Base-by-base conservation (phyloP, 2,329 filamentous ascomycete species). In the Dothistroma pini region DNA sequence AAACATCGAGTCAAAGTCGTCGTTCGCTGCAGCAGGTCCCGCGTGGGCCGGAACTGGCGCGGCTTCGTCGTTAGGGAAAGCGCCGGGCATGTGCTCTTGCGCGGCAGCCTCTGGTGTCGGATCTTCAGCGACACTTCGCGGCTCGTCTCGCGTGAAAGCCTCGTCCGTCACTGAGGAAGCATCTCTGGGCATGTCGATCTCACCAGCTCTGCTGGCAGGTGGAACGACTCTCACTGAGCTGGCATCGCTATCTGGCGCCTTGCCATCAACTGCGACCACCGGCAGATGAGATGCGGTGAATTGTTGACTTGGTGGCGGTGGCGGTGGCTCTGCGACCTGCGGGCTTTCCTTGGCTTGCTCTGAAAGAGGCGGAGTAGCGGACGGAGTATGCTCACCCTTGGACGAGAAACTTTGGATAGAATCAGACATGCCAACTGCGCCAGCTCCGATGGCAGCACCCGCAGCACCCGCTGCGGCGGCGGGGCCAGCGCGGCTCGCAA, bases 1-100 rank as follows among this genome's bases (percentile, higher is more conserved):
- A 78, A 96, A 96, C 1, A 91, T 91, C 63, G 88, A 87, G 71
- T 96, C 91, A 68, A 96, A 95, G 69, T 95, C 91, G 54, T 90
- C 87, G 52, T 70, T 68, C 25, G 76, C 75, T 48, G 71, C 71
- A 34, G 77, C 60, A 52, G 68, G 76, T 50, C 72, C 71, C 53
- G 76, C 77, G 68, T 77, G 78, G 60, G 80, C 77, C 67, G 56
- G 75, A 76, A 63, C 78, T 79, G 58, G 80, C 74, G 47, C 78
- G 78, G 41, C 4, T 16, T 49, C 81, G 78, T 34, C 79, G 76
- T 56, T 70, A 47, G 77, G 80, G 69, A 84, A 84, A 7, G 81
- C 78, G 21, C 81, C 81, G 16, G 81, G 80, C 49, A 81, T 70
- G 14, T 75, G 74, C 62, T 72, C 70, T 29, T 60, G 50, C 16